Evolutionary conservation across 2,329 filamentous ascomycete genomes (phyloP), one percentile per base, ranked within the genome.

Genomic region (Cladosporium velox): DNA sequence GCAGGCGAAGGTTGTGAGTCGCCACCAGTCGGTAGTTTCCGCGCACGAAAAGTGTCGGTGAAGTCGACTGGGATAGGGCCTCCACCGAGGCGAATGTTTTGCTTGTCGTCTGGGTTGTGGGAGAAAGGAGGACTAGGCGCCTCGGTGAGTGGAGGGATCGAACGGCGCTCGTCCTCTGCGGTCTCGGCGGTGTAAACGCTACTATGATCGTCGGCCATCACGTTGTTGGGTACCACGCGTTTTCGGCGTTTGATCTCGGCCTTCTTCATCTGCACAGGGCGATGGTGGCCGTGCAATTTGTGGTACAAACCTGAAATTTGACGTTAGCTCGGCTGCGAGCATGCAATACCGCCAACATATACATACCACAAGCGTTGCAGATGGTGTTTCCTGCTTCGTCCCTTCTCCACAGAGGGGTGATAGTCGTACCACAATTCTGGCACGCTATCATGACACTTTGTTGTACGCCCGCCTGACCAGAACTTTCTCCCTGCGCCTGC

Each of bases 251-350:
- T 98, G 77, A 99, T 99, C 30, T 96, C 91, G 3, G 92, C 91
- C 78, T 97, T 98, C 79, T 98, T 99, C 95, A 99, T 98, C n/a
- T 92, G 92, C 5, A 95, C 92, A 0, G 95, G 95, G 51, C 95
- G 87, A 78, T 97, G 94, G 34, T 93, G 89, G 64, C 93, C 93
- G 76, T 99, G 95, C 2, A 99, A 87, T 79, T 98, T 98, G 81
- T 96, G 93, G 78, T 99, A 99, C 3, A 99, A 82, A 4, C 94
- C 93, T 97, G 70, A 32, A 11, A 24, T 21, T 51, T 58, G 59
- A 73, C 51, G 74, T 70, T 64, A 65, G 44, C 59, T 54, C 14
- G 18, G 41, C 15, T 59, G 44, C 15, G 21, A 24, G 10, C 8
- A 21, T 32, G 11, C 44, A 26, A 32, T 3, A 10, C 34, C 4